Conservation (phyloP, 106 monocot species). For the Vanilla planifolia region DNA sequence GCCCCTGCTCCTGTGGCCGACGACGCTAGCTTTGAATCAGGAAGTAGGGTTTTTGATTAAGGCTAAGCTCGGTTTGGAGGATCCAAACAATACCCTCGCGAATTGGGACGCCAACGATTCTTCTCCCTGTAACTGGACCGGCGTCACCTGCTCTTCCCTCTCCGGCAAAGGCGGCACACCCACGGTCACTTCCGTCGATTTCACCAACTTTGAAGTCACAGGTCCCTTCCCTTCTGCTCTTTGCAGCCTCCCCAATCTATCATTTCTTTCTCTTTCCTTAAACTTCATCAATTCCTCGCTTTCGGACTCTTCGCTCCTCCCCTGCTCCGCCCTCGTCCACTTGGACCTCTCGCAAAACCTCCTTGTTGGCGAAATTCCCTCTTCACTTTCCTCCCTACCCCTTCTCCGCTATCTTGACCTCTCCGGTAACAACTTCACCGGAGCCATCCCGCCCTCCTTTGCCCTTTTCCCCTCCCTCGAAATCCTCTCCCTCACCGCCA, state of each 20-base stretch:
- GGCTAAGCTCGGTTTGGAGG: conserved; percentile 25
- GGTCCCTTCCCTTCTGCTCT: conserved; percentile 22
- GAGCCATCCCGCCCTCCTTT: conserved; percentile 22
- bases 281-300: conserved; percentile 26
- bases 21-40: conserved; percentile 13
- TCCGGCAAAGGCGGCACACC: neutral
- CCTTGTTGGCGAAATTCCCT: conserved; percentile 18
- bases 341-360: conserved; percentile 29
- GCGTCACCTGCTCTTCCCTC: conserved; percentile 21
- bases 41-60: conserved; percentile 31
- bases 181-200: conserved; percentile 8
- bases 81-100: conserved; percentile 12
- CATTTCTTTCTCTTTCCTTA: conserved; percentile 18
- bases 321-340: conserved; percentile 17
- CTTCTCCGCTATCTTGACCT: conserved; percentile 13
- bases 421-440: conserved; percentile 24
- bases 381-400: conserved; percentile 16
- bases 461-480: conserved; percentile 12
- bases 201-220: neutral
- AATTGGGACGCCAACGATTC: conserved; percentile 28
- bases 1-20: neutral
- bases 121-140: conserved; percentile 48
- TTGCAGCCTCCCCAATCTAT: conserved; percentile 21
- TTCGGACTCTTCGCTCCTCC: conserved; percentile 10
- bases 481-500: conserved; percentile 17